A percentile compares a stretch with the other conserved stretches of the same genome.
phyloP scores from a whole-genome alignment of 352 stramenopile species.

The Phytophthora capsici region DNA sequence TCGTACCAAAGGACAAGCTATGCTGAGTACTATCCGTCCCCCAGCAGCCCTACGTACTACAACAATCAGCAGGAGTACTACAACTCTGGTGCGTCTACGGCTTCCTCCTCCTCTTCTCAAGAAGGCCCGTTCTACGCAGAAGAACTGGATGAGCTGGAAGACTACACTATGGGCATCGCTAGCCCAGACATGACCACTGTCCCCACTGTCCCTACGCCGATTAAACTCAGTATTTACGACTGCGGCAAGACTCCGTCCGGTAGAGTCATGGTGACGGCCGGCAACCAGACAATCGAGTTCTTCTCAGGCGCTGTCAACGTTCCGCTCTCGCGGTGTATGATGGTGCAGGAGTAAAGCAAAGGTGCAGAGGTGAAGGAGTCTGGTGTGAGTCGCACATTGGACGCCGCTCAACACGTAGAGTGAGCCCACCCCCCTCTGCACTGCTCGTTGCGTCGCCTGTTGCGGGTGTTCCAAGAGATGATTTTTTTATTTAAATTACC shows the following conservation, averaged over 20 bases:
- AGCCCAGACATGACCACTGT: constrained; percentile 81
- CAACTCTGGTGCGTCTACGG: constrained; percentile 75
- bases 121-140: constrained; percentile 77
- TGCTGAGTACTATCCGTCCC: constrained; percentile 50
- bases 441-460: constrained; percentile 29
- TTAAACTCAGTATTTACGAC: constrained; percentile 79
- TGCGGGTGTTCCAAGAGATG: constrained; percentile 29
- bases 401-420: constrained; percentile 6
- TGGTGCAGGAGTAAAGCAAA: constrained; percentile 62
- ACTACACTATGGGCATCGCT: constrained; percentile 57
- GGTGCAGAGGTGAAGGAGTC: constrained; percentile 7
- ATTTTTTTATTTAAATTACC: constrained; percentile 40
- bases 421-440: constrained; percentile 9
- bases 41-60: constrained; percentile 50
- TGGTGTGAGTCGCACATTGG: not conserved
- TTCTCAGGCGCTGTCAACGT: constrained; percentile 84
- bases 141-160: constrained; percentile 76
- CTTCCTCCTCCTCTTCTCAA: constrained; percentile 74
- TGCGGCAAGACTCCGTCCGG: constrained; percentile 80
- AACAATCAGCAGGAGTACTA: constrained; percentile 73
- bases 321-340: constrained; percentile 66
- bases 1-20: constrained; percentile 37
- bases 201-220: constrained; percentile 73
- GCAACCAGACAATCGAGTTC: constrained; percentile 89
- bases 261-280: constrained; percentile 72